Conservation (phyloP, 2,329 filamentous ascomycete genomes). For the Pseudocercospora musae region DNA sequence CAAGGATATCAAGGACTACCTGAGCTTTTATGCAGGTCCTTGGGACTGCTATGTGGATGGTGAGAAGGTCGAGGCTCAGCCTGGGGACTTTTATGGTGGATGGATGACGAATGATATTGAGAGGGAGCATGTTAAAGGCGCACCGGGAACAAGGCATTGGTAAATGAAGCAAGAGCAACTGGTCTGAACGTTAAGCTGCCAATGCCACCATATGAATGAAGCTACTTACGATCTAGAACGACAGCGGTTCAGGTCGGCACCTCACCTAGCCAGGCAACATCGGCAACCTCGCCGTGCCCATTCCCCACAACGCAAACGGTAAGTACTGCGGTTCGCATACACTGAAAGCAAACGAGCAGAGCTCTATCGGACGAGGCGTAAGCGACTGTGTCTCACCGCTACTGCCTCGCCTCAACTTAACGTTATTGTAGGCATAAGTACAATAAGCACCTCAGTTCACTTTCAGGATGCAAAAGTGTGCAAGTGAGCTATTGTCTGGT, state of each 20-base stretch:
- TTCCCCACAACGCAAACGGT: too few relatives aligned
- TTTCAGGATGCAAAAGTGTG: not conserved
- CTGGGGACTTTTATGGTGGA: slow-evolving; percentile 62
- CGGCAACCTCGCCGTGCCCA: not conserved
- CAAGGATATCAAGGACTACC: slow-evolving; percentile 52
- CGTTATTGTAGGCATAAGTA: too few relatives aligned
- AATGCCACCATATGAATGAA: too few relatives aligned
- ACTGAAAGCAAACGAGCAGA: too few relatives aligned
- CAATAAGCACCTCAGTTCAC: not conserved
- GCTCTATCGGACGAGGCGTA: too few relatives aligned
- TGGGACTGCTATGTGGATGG: slow-evolving; percentile 63
- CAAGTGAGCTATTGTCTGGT: not conserved
- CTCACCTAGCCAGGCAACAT: not conserved
- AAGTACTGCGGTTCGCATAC: too few relatives aligned
- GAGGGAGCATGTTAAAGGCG: slow-evolving; percentile 48
- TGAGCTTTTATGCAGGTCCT: slow-evolving; percentile 60
- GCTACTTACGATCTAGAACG: too few relatives aligned
- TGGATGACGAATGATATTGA: slow-evolving; percentile 62
- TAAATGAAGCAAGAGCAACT: not conserved
- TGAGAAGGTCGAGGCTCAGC: slow-evolving; percentile 57
- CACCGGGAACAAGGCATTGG: slow-evolving; percentile 38
- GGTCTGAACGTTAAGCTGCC: not conserved
- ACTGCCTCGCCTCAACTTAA: too few relatives aligned
- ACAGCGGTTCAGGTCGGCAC: too few relatives aligned
- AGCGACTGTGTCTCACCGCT: too few relatives aligned